These are phyloP conservation scores for Termitomyces sp. DNA, from an alignment of 768 basidiomycete species.

Conservation along the genomic window DNA sequence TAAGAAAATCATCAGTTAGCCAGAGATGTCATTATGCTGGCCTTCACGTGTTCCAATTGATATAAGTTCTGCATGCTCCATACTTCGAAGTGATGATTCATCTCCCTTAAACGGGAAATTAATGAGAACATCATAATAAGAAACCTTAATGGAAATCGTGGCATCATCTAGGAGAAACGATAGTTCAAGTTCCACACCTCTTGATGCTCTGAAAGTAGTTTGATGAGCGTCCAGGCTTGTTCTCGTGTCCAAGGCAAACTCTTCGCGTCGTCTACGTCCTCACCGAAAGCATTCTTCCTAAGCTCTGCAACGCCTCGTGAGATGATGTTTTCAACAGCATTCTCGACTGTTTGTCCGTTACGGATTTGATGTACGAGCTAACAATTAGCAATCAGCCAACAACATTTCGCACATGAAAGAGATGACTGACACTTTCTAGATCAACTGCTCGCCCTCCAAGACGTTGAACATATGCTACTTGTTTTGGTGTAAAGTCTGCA, in stretches of 20 bases:
- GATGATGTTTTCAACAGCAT: constrained; percentile 90
- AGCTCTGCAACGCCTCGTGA: constrained; percentile 73
- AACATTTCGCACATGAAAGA: neutral
- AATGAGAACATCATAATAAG: constrained; percentile 76
- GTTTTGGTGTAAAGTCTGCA: constrained; percentile 46
- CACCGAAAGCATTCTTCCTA: constrained; percentile 88
- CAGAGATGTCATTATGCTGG: constrained; percentile 17
- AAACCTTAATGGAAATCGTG: constrained; percentile 38
- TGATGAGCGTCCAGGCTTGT: constrained; percentile 84
- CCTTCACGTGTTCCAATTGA: constrained; percentile 73
- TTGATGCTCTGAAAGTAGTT: constrained; percentile 55
- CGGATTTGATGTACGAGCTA: constrained; percentile 85
- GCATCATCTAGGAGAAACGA: neutral
- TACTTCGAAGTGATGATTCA: constrained; percentile 67
- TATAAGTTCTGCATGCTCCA: constrained; percentile 90
- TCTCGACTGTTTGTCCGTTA: constrained; percentile 62
- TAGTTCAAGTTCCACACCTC: constrained; percentile 43
- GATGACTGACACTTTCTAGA: constrained; percentile 64
- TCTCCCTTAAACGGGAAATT: constrained; percentile 93
- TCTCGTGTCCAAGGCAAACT: constrained; percentile 76
- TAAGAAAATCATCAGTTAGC: neutral
- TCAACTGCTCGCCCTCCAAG: constrained; percentile 92
- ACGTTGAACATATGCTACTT: constrained; percentile 55
- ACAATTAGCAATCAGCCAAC: neutral
- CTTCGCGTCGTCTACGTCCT: constrained; percentile 87